Evolutionary conservation across 2,329 filamentous ascomycete genomes (phyloP).

Genomic region (Fusarium solani-melongenae): DNA sequence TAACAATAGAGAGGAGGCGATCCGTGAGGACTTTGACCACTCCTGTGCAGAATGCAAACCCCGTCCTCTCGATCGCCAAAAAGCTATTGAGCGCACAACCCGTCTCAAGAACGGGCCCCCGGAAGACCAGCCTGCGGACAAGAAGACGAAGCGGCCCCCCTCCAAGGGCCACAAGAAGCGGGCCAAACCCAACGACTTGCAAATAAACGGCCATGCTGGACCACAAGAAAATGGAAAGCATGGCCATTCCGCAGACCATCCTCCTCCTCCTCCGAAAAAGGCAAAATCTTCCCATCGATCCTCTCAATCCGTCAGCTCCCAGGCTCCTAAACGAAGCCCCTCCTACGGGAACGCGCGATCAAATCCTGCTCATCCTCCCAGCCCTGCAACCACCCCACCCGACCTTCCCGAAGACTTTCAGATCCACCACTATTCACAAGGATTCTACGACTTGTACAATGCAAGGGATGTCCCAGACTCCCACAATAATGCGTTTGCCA

Average conservation of each 20-base stretch:
- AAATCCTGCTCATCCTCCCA: slow-evolving; percentile 71
- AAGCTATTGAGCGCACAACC: slow-evolving; percentile 78
- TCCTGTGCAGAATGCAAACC: slow-evolving; percentile 91
- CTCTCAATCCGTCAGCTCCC: slow-evolving; percentile 79
- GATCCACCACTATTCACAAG: slow-evolving; percentile 76
- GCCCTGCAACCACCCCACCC: slow-evolving; percentile 80
- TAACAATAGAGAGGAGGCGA: slow-evolving; percentile 75
- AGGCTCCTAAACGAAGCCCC: slow-evolving; percentile 72
- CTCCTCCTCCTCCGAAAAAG: slow-evolving; percentile 78
- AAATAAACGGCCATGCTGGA: slow-evolving; percentile 73
- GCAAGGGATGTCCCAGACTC: slow-evolving; percentile 68
- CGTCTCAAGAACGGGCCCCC: slow-evolving; percentile 61
- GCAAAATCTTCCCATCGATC: slow-evolving; percentile 84
- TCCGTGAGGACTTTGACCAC: slow-evolving; percentile 80
- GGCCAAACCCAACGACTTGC: slow-evolving; percentile 74
- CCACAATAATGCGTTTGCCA: slow-evolving; percentile 81
- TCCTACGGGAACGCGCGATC: slow-evolving; percentile 71
- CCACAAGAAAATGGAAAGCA: slow-evolving; percentile 67
- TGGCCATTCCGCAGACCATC: slow-evolving; percentile 56
- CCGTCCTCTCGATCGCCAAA: slow-evolving; percentile 76
- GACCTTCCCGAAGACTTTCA: slow-evolving; percentile 71
- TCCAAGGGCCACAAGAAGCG: slow-evolving; percentile 92
- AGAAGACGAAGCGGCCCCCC: slow-evolving; percentile 78
- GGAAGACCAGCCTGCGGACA: slow-evolving; percentile 67
- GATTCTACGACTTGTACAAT: slow-evolving; percentile 81